phyloP scores from a whole-genome alignment of 2,329 filamentous ascomycete genomes.

The Lasiodiplodia theobromae region DNA sequence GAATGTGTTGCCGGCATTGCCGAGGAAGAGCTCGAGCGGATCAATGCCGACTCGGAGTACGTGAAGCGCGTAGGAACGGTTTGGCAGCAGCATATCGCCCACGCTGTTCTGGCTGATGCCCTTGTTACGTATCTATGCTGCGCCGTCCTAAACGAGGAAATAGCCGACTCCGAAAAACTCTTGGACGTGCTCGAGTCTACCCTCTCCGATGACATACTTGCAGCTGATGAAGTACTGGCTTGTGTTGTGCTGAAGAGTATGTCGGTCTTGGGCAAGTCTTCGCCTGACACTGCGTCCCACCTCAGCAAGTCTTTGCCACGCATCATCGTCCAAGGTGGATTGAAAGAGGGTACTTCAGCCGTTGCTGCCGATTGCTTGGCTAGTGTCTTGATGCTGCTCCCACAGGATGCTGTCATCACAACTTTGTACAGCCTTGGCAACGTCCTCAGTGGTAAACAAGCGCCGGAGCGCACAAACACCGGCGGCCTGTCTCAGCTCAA shows the following conservation, averaged over 20 bases:
- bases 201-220: conserved; percentile 79
- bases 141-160: conserved; percentile 79
- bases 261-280: conserved; percentile 79
- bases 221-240: conserved; percentile 79
- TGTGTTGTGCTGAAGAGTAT: conserved; percentile 80
- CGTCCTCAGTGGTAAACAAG: conserved; percentile 77
- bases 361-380: conserved; percentile 87
- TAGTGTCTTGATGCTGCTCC: conserved; percentile 79
- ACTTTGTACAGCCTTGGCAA: conserved; percentile 97
- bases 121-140: conserved; percentile 88
- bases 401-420: conserved; percentile 91
- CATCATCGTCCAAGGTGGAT: conserved; percentile 85
- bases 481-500: conserved; percentile 58
- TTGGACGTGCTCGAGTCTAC: conserved; percentile 87
- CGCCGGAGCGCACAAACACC: conserved; percentile 55
- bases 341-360: conserved; percentile 71
- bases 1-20: conserved; percentile 74
- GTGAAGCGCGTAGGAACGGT: conserved; percentile 78
- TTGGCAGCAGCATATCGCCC: conserved; percentile 86
- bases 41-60: conserved; percentile 92
- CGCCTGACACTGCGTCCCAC: conserved; percentile 73
- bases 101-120: conserved; percentile 82
- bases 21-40: conserved; percentile 80
- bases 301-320: conserved; percentile 82
- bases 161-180: conserved; percentile 78